A percentile compares a stretch with the other conserved stretches of the same genome.
Conservation (phyloP, 306 rosid species). For the Trichosanthes truncata region DNA sequence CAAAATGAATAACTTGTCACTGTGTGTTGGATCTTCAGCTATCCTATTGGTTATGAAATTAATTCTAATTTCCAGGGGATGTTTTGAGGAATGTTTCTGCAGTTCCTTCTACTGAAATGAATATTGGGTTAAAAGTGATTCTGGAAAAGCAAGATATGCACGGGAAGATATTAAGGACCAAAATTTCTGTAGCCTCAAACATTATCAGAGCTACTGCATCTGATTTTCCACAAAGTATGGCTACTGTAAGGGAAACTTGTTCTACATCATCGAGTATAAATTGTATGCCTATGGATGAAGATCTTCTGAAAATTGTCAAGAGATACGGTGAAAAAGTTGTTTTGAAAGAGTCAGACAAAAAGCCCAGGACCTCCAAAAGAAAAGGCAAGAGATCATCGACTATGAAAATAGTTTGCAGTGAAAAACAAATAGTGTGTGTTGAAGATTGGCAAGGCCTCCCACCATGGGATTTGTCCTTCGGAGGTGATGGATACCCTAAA, state of each 20-base stretch:
- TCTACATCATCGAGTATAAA: slow-evolving; percentile 27
- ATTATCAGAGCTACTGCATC: slow-evolving; percentile 48
- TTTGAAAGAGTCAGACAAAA: slow-evolving; percentile 60
- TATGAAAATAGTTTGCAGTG: slow-evolving; percentile 25
- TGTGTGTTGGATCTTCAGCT: background rate
- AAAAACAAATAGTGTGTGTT: slow-evolving; percentile 30
- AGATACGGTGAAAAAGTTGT: slow-evolving; percentile 50
- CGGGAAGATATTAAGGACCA: slow-evolving; percentile 36
- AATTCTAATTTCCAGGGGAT: slow-evolving; percentile 36
- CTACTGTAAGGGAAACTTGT: slow-evolving; percentile 23
- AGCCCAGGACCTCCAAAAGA: slow-evolving; percentile 42
- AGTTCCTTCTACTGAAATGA: slow-evolving; percentile 15
- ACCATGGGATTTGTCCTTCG: slow-evolving; percentile 62
- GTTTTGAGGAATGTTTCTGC: slow-evolving; percentile 13
- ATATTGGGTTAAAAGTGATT: slow-evolving; percentile 65
- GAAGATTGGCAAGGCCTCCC: slow-evolving; percentile 60
- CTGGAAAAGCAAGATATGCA: slow-evolving; percentile 31
- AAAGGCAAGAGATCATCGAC: slow-evolving; percentile 44
- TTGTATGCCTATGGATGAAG: slow-evolving; percentile 51
- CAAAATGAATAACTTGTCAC: background rate
- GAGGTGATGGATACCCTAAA: slow-evolving; percentile 76
- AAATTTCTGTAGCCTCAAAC: slow-evolving; percentile 46
- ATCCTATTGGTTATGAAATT: background rate
- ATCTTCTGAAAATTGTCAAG: slow-evolving; percentile 46
- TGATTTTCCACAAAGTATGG: slow-evolving; percentile 29